Evolutionary conservation across 1,284 basidiomycete genomes (phyloP).

Genomic region (Moniliophthora roreri): DNA sequence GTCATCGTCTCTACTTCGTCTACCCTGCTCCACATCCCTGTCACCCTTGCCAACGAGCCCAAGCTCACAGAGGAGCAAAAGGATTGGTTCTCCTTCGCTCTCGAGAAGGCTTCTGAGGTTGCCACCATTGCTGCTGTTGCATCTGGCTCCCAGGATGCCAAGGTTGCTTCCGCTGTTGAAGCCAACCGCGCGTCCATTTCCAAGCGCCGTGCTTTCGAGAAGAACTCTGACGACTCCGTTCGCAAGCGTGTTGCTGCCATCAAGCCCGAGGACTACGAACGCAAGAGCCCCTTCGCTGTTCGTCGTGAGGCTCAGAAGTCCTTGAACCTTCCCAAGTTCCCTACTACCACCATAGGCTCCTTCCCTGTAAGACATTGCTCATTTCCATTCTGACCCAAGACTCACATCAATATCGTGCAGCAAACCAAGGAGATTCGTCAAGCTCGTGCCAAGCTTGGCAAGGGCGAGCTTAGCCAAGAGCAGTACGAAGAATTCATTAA

Average conservation of each 20-base stretch:
- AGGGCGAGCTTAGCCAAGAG: conserved; percentile 85
- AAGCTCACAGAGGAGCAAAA: conserved; percentile 90
- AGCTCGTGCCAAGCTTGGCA: conserved; percentile 93
- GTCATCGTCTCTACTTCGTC: conserved; percentile 96
- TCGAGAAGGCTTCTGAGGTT: conserved; percentile 96
- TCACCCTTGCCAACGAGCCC: conserved; percentile 91
- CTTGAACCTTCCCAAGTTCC: conserved; percentile 95
- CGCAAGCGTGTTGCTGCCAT: conserved; percentile 95
- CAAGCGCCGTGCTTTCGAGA: conserved; percentile 96
- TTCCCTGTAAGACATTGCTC: conserved; percentile 71
- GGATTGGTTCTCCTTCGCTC: conserved; percentile 99
- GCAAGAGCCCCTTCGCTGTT: conserved; percentile 87
- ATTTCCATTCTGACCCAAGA: neutral
- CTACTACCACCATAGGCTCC: conserved; percentile 98
- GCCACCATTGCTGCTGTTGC: conserved; percentile 83
- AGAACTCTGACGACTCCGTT: conserved; percentile 91
- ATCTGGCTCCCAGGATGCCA: conserved; percentile 78
- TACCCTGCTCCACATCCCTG: conserved; percentile 97
- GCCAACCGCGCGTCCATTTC: conserved; percentile 91
- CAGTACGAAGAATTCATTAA: conserved; percentile 99
- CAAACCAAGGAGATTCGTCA: conserved; percentile 99
- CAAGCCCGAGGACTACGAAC: conserved; percentile 85
- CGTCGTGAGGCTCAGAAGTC: conserved; percentile 87
- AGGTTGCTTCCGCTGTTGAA: conserved; percentile 72
- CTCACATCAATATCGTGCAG: conserved; percentile 31